Conservation (phyloP, 2,329 filamentous ascomycete genomes). For the Didymella lethalis region DNA sequence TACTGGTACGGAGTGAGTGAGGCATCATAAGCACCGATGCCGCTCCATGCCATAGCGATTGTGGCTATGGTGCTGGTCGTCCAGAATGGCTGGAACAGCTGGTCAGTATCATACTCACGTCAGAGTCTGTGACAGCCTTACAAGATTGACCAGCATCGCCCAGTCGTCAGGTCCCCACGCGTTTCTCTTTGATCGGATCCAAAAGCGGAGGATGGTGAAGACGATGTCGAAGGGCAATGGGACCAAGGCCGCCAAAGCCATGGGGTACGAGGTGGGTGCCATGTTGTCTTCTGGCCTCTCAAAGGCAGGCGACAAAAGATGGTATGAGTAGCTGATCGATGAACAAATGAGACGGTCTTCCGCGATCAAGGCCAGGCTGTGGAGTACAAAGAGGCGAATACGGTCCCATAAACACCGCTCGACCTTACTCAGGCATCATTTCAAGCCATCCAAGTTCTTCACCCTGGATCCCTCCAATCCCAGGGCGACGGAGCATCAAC, state of each 20-base stretch:
- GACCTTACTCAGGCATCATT: slow-evolving; percentile 9
- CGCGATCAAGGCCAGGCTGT: background rate
- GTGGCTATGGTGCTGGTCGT: slow-evolving; percentile 15
- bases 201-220: slow-evolving; percentile 21
- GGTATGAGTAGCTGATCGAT: background rate
- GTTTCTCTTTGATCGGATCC: slow-evolving; percentile 23
- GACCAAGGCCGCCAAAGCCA: slow-evolving; percentile 22
- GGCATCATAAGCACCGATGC: slow-evolving; percentile 18
- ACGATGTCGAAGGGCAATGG: slow-evolving; percentile 21
- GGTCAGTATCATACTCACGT: background rate
- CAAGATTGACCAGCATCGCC: slow-evolving; percentile 25
- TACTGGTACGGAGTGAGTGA: slow-evolving; percentile 16
- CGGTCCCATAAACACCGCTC: slow-evolving; percentile 1
- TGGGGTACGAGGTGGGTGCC: slow-evolving; percentile 24
- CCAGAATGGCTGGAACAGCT: slow-evolving; percentile 20
- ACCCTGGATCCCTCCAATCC: slow-evolving; percentile 16
- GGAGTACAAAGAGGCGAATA: slow-evolving; percentile 4
- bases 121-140: background rate
- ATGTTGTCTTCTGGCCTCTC: slow-evolving; percentile 1
- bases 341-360: background rate
- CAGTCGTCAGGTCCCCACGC: slow-evolving; percentile 26
- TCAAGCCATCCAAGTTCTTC: slow-evolving; percentile 8
- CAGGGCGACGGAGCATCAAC: slow-evolving; percentile 12
- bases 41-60: slow-evolving; percentile 24
- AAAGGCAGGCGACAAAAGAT: background rate